These are phyloP conservation scores for Chytridium lagenaria DNA, from an alignment of 371 early-diverging fungal genomes.

Conservation along the genomic window DNA sequence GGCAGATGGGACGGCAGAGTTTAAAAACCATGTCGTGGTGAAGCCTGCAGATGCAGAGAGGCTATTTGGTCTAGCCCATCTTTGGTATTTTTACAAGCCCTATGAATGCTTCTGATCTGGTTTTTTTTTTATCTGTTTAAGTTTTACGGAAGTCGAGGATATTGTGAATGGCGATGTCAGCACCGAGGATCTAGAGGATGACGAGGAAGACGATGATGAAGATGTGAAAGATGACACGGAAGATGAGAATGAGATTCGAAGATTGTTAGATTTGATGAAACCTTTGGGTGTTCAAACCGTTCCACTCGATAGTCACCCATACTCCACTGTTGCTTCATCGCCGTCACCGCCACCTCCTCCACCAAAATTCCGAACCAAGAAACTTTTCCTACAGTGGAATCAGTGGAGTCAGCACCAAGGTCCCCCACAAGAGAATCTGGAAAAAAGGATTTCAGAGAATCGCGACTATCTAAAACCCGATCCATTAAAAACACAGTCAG, in stretches of 20 bases:
- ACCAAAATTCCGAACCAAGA: too few species aligned
- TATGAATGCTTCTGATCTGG: neutral
- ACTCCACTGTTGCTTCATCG: neutral
- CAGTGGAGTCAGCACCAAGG: conserved; percentile 6
- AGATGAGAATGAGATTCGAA: neutral
- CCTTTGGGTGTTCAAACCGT: neutral
- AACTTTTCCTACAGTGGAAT: too few species aligned
- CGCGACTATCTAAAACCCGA: conserved; percentile 20
- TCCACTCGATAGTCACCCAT: too few species aligned
- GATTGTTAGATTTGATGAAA: neutral
- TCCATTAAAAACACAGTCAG: conserved; percentile 19
- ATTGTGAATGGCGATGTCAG: conserved; percentile 28
- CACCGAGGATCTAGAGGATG: conserved; percentile 5
- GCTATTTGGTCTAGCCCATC: conserved; percentile 34
- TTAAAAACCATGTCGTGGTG: neutral
- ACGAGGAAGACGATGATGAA: conserved; percentile 5
- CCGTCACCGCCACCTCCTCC: neutral
- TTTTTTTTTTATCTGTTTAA: neutral
- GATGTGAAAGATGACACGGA: conserved; percentile 14
- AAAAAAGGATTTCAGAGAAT: conserved; percentile 21
- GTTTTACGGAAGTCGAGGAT: conserved; percentile 37
- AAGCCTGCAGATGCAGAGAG: conserved; percentile 26
- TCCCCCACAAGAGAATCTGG: neutral
- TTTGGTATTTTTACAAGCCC: conserved; percentile 19
- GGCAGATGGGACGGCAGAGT: neutral